Base-by-base conservation (phyloP, 495 filamentous ascomycete genomes). In the Penicillium lividum region DNA sequence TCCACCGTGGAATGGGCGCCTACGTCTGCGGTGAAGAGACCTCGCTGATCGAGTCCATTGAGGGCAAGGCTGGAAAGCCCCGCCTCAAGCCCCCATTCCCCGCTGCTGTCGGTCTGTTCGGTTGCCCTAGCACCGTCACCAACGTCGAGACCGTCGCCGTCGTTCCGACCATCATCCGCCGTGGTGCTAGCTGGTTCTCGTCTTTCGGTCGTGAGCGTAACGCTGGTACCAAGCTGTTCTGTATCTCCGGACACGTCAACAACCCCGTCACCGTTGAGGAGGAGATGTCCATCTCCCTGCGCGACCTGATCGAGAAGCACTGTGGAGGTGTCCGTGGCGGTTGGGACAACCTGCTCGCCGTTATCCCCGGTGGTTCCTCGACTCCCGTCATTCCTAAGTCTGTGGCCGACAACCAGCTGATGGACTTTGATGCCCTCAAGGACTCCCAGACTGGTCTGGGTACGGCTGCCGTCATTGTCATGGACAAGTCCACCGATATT, bases 1-100 rank as follows among this genome's bases (percentile, higher is more conserved):
- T 98, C 65, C 94, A 98, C 83, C 90, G 94, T 51, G 94, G 94
- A 67, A 96, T 90, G 81, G 94, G 94, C 68, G 94, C 94, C 59
- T 98, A 98, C 73, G 88, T 98, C 50, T 98, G 94, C 67, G 94
- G 94, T 63, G 94, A 98, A 76, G 94, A 98, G 74, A 98, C 94
- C 15, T 96, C 92, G 1, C 80, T 98, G 59, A 98, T 98, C 70
- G 94, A 98, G 73, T 97, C 93, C 16, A 83, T 98, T 57, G 94
- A 98, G 77, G 94, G 94, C 67, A 98, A 98, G 80, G 92, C 93
- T 30, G 94, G 94, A 70, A 98, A 98, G 82, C 94, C 94, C 56
- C 91, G 94, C 68, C 84, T 98, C 60, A 98, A 98, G 86, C 94
- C 94, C 25, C 94, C 94, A 11, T 98, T 98, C 85, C 94, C 94